Evolutionary conservation across 805 yeast species (phyloP), one percentile per base, ranked within the genome.

Genomic region (Candida ortonii): DNA sequence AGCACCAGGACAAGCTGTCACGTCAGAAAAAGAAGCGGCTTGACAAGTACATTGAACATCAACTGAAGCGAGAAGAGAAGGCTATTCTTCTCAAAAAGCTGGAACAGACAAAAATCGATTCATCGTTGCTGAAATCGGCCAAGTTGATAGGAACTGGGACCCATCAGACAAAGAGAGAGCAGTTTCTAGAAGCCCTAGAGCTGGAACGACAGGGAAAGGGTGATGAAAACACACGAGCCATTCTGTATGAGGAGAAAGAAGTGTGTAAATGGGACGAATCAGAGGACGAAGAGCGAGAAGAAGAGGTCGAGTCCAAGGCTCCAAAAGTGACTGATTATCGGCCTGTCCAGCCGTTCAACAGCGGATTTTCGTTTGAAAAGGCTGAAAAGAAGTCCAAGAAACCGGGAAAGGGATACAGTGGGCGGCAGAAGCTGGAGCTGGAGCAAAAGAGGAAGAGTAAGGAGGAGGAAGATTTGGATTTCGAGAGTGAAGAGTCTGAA

Each of bases 1-100:
- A 85, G 27, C 71, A 70, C 35, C 66, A 73, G 35, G 90, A 85
- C 39, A 87, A 87, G 52, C 59, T 84, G 22, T 78, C 89, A 1
- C 66, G 77, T 31, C 72, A 81, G 30, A 83, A 90, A 65, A 74
- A 70, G 68, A 73, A 84, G 64, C 65, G 97, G 38, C 63, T 90
- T 27, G 97, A 90, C 43, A 90, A 90, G 59, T 90, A 87, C 59
- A 87, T 90, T 23, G 95, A 88, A 39, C 95, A 85, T 61, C 96
- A 88, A 56, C 54, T 88, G 48, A 83, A 82, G 51, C 68, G 94
- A 53, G 95, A 90, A 57, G 97, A 90, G 61, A 84, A 84, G 59
- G 84, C 84, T 47, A 71, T 73, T 3, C 65, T 90, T 34, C 64
- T 90, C 26, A 78, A 81, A 44, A 88, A 87, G 56, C 66, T 90